Evolutionary conservation across 768 basidiomycete species (phyloP).

Genomic region (Galerina marginata): DNA sequence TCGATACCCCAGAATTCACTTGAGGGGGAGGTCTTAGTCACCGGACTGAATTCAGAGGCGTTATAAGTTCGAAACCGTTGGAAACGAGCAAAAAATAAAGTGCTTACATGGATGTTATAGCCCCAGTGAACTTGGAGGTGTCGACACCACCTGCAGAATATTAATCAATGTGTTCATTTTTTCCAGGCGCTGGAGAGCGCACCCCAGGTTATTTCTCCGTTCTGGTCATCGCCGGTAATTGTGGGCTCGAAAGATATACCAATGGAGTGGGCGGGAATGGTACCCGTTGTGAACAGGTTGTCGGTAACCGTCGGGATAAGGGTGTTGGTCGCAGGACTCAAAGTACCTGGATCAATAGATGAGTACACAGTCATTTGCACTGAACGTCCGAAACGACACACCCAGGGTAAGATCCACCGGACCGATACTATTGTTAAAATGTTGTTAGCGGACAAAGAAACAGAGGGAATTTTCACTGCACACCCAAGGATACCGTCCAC

Average conservation of each 20-base stretch:
- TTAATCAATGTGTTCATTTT: neutral
- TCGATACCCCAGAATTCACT: constrained; percentile 64
- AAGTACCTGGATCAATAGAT: constrained; percentile 30
- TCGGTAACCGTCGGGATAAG: constrained; percentile 62
- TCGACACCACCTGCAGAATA: constrained; percentile 45
- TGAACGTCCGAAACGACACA: constrained; percentile 15
- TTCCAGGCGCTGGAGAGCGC: neutral
- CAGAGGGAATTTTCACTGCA: constrained; percentile 12
- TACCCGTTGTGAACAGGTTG: constrained; percentile 48
- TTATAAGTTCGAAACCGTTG: neutral
- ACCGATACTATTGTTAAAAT: constrained; percentile 52
- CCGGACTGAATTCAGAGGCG: constrained; percentile 35
- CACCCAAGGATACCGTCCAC: constrained; percentile 74
- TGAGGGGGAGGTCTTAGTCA: constrained; percentile 53
- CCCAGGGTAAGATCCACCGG: constrained; percentile 55
- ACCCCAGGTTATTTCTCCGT: constrained; percentile 65
- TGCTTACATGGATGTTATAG: constrained; percentile 46
- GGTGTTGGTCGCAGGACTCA: constrained; percentile 30
- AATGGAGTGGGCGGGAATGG: constrained; percentile 44
- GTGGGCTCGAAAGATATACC: constrained; percentile 59
- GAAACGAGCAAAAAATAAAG: neutral
- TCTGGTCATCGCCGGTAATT: constrained; percentile 34
- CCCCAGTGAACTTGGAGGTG: constrained; percentile 45
- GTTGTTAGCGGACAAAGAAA: neutral
- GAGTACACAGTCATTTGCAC: neutral